Conservation (phyloP, 2,329 filamentous ascomycete genomes). For the Aspergillus chevalieri region DNA sequence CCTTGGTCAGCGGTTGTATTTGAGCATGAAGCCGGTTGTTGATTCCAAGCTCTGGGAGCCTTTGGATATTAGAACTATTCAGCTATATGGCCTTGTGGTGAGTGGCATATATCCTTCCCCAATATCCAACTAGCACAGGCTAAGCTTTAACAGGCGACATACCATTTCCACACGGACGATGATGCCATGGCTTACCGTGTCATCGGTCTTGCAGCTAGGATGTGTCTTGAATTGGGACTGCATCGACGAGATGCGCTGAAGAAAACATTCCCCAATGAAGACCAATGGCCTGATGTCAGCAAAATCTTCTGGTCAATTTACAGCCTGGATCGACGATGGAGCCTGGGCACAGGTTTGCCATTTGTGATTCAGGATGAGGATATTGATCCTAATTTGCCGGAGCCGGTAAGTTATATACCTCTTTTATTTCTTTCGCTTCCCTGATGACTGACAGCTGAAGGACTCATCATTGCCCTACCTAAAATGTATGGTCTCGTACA, state of each 20-base stretch:
- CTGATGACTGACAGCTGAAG: slow-evolving; percentile 17
- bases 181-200: slow-evolving; percentile 81
- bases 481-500: slow-evolving; percentile 78
- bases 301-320: slow-evolving; percentile 83
- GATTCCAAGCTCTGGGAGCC: slow-evolving; percentile 58
- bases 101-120: slow-evolving; percentile 5
- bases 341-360: slow-evolving; percentile 80
- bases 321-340: slow-evolving; percentile 79
- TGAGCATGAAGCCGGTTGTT: slow-evolving; percentile 65
- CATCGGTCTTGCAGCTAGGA: slow-evolving; percentile 72
- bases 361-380: slow-evolving; percentile 81
- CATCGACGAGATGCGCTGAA: slow-evolving; percentile 70
- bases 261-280: slow-evolving; percentile 59
- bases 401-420: slow-evolving; percentile 54
- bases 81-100: slow-evolving; percentile 49
- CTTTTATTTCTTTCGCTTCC: not conserved
- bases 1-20: slow-evolving; percentile 65
- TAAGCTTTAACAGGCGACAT: slow-evolving; percentile 53
- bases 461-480: slow-evolving; percentile 59
- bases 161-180: slow-evolving; percentile 79
- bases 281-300: slow-evolving; percentile 61
- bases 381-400: slow-evolving; percentile 71
- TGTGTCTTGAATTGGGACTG: slow-evolving; percentile 77
- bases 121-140: not conserved
- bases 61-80: slow-evolving; percentile 53